A percentile compares a stretch with the other conserved stretches of the same genome.
Evolutionary conservation across 495 filamentous ascomycete genomes (phyloP).

Genomic region (Annulohypoxylon stygium): DNA sequence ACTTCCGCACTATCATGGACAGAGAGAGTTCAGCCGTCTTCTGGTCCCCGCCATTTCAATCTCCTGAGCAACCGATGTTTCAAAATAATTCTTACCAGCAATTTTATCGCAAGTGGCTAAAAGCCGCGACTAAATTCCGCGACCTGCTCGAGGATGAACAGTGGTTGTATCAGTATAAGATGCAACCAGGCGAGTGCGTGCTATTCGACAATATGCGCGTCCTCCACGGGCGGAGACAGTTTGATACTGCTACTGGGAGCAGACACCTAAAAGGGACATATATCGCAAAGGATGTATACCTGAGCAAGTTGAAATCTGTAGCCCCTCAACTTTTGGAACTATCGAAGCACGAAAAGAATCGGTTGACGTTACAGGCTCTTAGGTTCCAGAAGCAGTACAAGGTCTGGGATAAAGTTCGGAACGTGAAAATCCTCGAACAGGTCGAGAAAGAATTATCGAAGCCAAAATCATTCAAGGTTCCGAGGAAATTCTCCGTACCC

Average conservation of each 20-base stretch:
- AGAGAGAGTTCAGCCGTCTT: slow-evolving; percentile 59
- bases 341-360: neutral
- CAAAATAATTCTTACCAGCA: slow-evolving; percentile 2
- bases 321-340: slow-evolving; percentile 27
- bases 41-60: slow-evolving; percentile 71
- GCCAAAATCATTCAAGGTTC: too few relatives aligned
- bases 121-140: slow-evolving; percentile 62
- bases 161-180: slow-evolving; percentile 74
- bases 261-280: slow-evolving; percentile 90
- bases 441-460: too few relatives aligned
- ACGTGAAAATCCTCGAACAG: too few relatives aligned
- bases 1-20: slow-evolving; percentile 67
- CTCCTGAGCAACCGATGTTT: slow-evolving; percentile 13
- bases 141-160: slow-evolving; percentile 59
- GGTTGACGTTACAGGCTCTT: neutral
- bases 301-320: slow-evolving; percentile 57
- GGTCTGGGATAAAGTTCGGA: neutral
- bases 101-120: slow-evolving; percentile 48
- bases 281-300: slow-evolving; percentile 76
- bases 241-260: slow-evolving; percentile 70
- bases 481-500: too few relatives aligned
- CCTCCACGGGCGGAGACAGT: slow-evolving; percentile 80
- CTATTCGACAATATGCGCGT: slow-evolving; percentile 88
- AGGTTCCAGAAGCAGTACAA: neutral
- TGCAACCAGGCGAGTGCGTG: slow-evolving; percentile 83